Percentiles rank a stretch among this genome's conserved stretches.
Evolutionary conservation across 495 filamentous ascomycete genomes (phyloP).

Genomic region (Daldinia caldariorum): DNA sequence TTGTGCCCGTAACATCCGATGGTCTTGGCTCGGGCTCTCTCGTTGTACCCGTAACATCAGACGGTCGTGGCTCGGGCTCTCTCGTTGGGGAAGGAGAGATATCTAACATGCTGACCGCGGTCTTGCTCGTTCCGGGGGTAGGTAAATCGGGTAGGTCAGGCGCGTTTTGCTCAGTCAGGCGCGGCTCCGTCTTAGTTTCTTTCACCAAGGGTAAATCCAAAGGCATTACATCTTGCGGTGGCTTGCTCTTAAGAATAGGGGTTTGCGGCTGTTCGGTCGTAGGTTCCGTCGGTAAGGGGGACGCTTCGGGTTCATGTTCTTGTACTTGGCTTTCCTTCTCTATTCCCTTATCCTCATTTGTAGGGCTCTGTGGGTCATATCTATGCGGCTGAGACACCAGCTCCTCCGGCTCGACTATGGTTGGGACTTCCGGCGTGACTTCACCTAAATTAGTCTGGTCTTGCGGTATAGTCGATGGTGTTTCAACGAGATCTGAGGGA

Average conservation of each 20-base stretch:
- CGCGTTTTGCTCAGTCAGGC: conserved; percentile 10
- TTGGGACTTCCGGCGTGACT: conserved; percentile 9
- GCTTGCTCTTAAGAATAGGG: conserved; percentile 11
- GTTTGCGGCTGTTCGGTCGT: conserved; percentile 15
- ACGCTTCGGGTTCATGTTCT: conserved; percentile 28
- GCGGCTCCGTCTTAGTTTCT: conserved; percentile 14
- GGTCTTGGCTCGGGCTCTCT: conserved; percentile 15
- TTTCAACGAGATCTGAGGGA: conserved; percentile 16
- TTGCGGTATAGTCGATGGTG: conserved; percentile 5
- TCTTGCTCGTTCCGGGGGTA: conserved; percentile 7
- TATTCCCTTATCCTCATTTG: conserved; percentile 46
- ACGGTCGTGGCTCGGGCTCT: conserved; percentile 12
- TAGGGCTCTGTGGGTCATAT: conserved; percentile 12
- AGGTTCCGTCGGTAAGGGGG: conserved; percentile 18
- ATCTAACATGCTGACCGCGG: not conserved
- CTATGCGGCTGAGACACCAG: conserved; percentile 14
- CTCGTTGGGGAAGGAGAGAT: conserved; percentile 2
- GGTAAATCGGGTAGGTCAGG: conserved; percentile 5
- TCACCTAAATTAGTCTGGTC: conserved; percentile 21
- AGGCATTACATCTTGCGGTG: conserved; percentile 5
- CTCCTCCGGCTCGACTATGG: conserved; percentile 15
- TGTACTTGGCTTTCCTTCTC: conserved; percentile 40
- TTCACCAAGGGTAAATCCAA: conserved; percentile 12
- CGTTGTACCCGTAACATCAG: conserved; percentile 5
- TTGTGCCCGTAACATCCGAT: conserved; percentile 7